phyloP scores from a whole-genome alignment of 768 basidiomycete genomes.

The Podaxis sp. region DNA sequence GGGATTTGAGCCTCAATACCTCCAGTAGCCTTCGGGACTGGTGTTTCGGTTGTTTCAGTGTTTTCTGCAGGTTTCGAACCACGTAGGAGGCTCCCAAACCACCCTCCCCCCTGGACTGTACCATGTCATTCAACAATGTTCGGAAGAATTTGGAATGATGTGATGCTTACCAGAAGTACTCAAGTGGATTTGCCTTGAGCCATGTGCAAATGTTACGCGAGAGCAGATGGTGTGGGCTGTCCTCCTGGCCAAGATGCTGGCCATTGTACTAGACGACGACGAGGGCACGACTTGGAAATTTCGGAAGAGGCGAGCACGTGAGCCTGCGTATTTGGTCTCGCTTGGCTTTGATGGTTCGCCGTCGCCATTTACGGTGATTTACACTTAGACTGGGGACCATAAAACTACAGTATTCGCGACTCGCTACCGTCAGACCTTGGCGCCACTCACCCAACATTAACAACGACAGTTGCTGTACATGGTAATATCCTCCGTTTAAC shows the following conservation, averaged over 20 bases:
- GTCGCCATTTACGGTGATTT: too few species aligned
- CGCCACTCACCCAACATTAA: too few species aligned
- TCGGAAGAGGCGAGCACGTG: conserved; percentile 5
- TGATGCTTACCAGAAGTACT: neutral
- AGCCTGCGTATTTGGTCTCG: neutral
- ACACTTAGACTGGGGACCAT: too few species aligned
- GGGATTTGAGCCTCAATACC: neutral
- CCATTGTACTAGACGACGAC: conserved; percentile 7
- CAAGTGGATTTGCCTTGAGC: neutral
- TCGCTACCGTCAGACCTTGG: too few species aligned
- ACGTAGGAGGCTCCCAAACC: conserved; percentile 2
- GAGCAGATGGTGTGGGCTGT: neutral
- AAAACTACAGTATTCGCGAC: too few species aligned
- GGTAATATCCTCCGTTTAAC: too few species aligned
- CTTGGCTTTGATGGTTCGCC: neutral
- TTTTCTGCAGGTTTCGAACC: neutral
- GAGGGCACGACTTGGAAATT: conserved; percentile 3
- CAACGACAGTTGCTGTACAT: too few species aligned
- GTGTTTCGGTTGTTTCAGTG: neutral
- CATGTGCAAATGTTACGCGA: neutral
- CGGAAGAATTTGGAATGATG: neutral
- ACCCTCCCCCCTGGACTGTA: neutral
- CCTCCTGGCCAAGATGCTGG: conserved; percentile 1
- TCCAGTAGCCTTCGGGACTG: neutral
- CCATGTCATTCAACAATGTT: neutral